Evolutionary conservation across 2,329 filamentous ascomycete species (phyloP), one percentile per base, ranked within the genome.

Genomic region (Paecilomyces niveus): DNA sequence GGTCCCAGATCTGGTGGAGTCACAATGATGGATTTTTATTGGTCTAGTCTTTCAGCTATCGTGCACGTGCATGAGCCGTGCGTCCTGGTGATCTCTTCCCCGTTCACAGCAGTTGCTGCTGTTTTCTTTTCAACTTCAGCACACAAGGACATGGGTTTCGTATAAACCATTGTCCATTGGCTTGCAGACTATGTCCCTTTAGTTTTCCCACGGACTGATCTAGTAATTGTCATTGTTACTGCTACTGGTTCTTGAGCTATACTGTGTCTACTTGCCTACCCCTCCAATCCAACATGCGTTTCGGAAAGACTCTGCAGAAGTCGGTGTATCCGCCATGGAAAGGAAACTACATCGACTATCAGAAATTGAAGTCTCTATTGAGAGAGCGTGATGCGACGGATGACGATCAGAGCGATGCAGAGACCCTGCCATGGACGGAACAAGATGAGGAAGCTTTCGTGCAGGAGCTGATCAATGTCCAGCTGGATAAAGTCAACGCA

Each of bases 281-380:
- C 33, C 31, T 32, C 59, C 69, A 80, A 61, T 54, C 59, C 69
- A 80, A 60, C 54, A 97, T 99, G 94, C 89, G 91, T 68, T 99
- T 97, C 80, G 93, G 93, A 62, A 90, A 87, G 78, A 97, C 91
- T 55, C 84, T 99, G 61, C 85, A 87, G 68, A 84, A 85, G 68
- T 87, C 90, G 60, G 81, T 90, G 67, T 94, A 97, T 74, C 78
- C 84, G 66, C 91, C 92, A 70, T 99, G 93, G 93, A 89, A 89
- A 75, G 89, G 88, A 72, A 84, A 95, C 70, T 97, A 99, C 80
- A 90, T 99, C 71, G 92, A 97, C 79, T 99, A 99, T 76, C 80
- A 84, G 67, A 96, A 93, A 82, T 86, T 99, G 64, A 97, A 97
- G 82, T 82, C 83, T 69, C 83, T 99, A 59, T 80, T 99, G 61